Evolutionary conservation across 148 eudicot genomes (phyloP).

Genomic region (Heliamphora exappendiculata): DNA sequence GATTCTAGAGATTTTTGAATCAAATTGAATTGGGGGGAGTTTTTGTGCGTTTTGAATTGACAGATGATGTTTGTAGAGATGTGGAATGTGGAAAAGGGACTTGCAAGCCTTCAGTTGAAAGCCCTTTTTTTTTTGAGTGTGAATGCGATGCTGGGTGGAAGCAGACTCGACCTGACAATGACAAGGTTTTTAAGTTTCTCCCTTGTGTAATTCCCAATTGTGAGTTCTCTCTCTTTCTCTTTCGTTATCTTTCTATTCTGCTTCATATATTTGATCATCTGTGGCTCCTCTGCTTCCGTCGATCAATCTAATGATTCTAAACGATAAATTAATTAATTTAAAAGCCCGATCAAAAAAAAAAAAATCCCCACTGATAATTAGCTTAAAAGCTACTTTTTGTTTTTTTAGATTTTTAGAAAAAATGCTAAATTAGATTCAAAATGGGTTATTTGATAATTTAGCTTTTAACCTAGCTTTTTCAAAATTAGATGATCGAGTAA

Average conservation of each 20-base stretch:
- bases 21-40: neutral
- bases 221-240: conserved; percentile 28
- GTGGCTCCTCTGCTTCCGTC: neutral
- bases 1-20: neutral
- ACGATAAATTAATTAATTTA: too few relatives aligned
- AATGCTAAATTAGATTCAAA: too few relatives aligned
- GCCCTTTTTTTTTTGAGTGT: conserved; percentile 38
- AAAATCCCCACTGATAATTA: too few relatives aligned
- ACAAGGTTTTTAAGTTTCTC: conserved; percentile 31
- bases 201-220: conserved; percentile 89
- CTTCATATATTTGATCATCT: neutral
- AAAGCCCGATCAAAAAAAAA: too few relatives aligned
- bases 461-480: too few relatives aligned
- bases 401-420: too few relatives aligned
- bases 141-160: conserved; percentile 74
- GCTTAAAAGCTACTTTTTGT: too few relatives aligned
- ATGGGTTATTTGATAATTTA: too few relatives aligned
- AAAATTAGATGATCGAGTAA: too few relatives aligned
- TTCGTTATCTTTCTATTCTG: neutral
- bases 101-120: conserved; percentile 34
- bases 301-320: neutral
- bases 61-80: conserved; percentile 46
- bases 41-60: neutral
- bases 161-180: conserved; percentile 30
- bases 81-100: conserved; percentile 69